Evolutionary conservation across 495 filamentous ascomycete species (phyloP).

Genomic region (Penicillium coffeae): DNA sequence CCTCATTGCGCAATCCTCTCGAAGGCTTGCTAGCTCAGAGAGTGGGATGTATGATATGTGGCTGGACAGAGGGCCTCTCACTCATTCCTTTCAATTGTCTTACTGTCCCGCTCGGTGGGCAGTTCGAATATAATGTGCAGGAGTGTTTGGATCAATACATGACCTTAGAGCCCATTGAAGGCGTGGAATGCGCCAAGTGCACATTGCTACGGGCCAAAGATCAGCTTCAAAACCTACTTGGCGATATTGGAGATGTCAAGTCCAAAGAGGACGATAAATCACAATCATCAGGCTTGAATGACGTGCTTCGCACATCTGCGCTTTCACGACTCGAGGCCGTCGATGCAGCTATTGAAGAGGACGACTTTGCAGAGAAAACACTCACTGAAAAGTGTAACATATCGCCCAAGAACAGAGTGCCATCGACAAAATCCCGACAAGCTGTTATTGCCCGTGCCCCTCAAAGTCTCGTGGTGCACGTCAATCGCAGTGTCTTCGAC

Average conservation of each 20-base stretch:
- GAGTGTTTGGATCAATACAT: conserved; percentile 85
- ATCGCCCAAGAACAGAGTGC: conserved; percentile 59
- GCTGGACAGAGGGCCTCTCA: conserved; percentile 79
- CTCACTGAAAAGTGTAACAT: conserved; percentile 71
- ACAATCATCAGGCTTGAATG: conserved; percentile 22
- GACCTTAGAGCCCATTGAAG: conserved; percentile 74
- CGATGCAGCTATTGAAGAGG: conserved; percentile 65
- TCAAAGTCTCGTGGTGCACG: conserved; percentile 72
- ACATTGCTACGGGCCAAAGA: conserved; percentile 59
- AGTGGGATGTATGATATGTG: conserved; percentile 82
- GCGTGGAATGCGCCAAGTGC: conserved; percentile 89
- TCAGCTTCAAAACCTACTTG: conserved; percentile 46
- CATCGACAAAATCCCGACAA: conserved; percentile 82
- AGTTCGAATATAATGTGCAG: conserved; percentile 57
- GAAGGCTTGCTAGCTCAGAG: conserved; percentile 87
- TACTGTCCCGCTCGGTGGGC: conserved; percentile 69
- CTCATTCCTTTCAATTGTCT: conserved; percentile 93
- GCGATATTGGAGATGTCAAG: conserved; percentile 30
- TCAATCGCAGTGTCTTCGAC: conserved; percentile 90
- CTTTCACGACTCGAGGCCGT: conserved; percentile 57
- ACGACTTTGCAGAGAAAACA: conserved; percentile 76
- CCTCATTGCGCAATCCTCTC: conserved; percentile 58
- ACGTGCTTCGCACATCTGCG: conserved; percentile 33
- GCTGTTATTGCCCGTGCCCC: conserved; percentile 79
- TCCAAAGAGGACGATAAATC: conserved; percentile 9